phyloP scores from a whole-genome alignment of 140 eudicot genomes.

The Anethum foeniculum region DNA sequence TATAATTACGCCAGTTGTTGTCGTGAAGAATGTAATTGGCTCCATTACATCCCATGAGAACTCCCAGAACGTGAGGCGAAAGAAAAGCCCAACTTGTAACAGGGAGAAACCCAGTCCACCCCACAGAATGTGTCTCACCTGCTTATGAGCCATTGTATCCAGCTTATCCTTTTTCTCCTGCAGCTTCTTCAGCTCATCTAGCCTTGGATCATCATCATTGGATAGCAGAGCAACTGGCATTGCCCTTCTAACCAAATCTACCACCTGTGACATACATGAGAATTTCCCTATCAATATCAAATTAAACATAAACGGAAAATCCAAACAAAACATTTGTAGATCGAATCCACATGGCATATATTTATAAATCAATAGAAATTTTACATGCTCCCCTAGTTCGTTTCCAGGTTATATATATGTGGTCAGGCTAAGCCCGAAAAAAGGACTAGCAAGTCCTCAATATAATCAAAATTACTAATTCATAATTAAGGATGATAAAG shows the following conservation, averaged over 20 bases:
- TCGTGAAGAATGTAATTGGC: slow-evolving; percentile 73
- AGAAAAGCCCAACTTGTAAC: slow-evolving; percentile 70
- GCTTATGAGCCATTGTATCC: slow-evolving; percentile 65
- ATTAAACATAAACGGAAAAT: no score
- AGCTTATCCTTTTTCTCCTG: slow-evolving; percentile 59
- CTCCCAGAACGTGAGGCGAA: slow-evolving; percentile 89
- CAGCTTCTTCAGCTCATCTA: slow-evolving; percentile 48
- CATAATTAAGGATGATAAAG: not conserved
- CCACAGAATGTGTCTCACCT: slow-evolving; percentile 62
- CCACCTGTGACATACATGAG: no score
- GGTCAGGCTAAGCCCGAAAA: not conserved
- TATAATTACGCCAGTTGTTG: slow-evolving; percentile 55
- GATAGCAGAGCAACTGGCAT: slow-evolving; percentile 60
- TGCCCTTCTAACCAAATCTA: slow-evolving; percentile 61
- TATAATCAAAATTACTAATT: not conserved
- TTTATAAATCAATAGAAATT: no score
- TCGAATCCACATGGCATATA: no score
- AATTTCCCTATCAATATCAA: no score
- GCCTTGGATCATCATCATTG: slow-evolving; percentile 49
- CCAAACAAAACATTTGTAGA: no score
- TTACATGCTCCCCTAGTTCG: no score
- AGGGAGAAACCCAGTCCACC: slow-evolving; percentile 54
- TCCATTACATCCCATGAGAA: slow-evolving; percentile 98
- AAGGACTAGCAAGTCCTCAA: not conserved
- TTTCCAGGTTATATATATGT: no score